Base-by-base conservation (phyloP, 805 yeast genomes). In the Candida awuae region DNA sequence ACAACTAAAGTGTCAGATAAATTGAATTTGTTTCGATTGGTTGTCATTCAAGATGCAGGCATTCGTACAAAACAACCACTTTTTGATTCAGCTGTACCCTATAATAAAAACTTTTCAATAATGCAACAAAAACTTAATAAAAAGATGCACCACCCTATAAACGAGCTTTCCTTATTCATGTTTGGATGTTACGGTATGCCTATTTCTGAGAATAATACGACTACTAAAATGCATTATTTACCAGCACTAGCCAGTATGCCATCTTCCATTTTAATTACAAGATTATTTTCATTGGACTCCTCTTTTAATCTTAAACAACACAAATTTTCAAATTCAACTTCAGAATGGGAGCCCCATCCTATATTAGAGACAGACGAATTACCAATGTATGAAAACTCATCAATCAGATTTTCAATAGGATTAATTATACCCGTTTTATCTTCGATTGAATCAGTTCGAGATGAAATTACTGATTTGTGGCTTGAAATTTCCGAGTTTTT, bases 131-230 rank as follows among this genome's bases (percentile, higher is more conserved):
- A 42, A 15, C 20, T 49, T 4, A 47, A 62, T 29, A 54, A 61
- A 27, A 52, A 65, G 13, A 55, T 57, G 3, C 59, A 63, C 38
- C 76, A 73, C 44, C 61, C 67, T 14, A 45, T 60, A 17, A 58
- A 56, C 39, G 78, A 74, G 42, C 48, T 74, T 16, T 65, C 70
- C 20, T 70, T 69, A 40, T 70, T 65, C 46, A 71, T 74, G 72
- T 74, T 73, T 54, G 80, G 80, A 10, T 68, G 72, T 37, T 52
- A 53, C 38, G 79, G 80, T 1, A 56, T 74, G 23, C 73, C 75
- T 8, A 57, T 70, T 7, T 70, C 63, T 41, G 77, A 73, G 39
- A 54, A 61, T 14, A 59, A 61, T 15, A 53, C 64, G 17, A 54
- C 66, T 10, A 68, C 74, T 4, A 74, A 74, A 44, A 49, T 73